Percentiles rank a stretch among this genome's conserved stretches.
Conservation (phyloP, 352 stramenopile genomes). For the Plasmopara muralis region DNA sequence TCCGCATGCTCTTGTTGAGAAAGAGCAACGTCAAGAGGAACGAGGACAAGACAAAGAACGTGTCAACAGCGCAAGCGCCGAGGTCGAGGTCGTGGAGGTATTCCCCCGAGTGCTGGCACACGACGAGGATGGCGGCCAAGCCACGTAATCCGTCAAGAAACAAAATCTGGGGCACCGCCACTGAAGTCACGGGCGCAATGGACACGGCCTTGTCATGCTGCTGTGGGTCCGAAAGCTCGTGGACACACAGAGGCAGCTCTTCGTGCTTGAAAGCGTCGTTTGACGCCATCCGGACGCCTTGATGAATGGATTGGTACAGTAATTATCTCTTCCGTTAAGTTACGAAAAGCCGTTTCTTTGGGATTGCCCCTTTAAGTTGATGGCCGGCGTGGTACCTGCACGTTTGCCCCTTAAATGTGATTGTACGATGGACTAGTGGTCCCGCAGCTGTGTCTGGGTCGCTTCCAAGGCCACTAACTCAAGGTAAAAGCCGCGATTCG, state of each 20-base stretch:
- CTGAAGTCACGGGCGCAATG: constrained; percentile 8
- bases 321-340: too few species aligned
- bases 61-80: constrained; percentile 26
- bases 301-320: too few species aligned
- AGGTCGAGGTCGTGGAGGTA: constrained; percentile 26
- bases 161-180: constrained; percentile 24
- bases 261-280: background rate
- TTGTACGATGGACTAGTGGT: background rate
- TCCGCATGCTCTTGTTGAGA: constrained; percentile 26
- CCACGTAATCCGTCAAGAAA: constrained; percentile 41
- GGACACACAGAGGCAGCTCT: constrained; percentile 8
- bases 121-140: constrained; percentile 38
- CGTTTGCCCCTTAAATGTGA: background rate
- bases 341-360: too few species aligned
- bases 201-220: constrained; percentile 7
- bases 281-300: background rate
- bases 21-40: constrained; percentile 42
- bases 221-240: constrained; percentile 10
- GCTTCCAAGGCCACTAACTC: constrained; percentile 42
- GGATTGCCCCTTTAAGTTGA: too few species aligned
- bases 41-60: constrained; percentile 40
- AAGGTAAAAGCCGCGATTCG: constrained; percentile 59
- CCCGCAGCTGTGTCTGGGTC: constrained; percentile 5
- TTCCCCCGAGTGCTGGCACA: constrained; percentile 25
- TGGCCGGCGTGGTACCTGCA: too few species aligned